Conservation (phyloP, 352 stramenopile species). For the Phytopythium mirpurense region DNA sequence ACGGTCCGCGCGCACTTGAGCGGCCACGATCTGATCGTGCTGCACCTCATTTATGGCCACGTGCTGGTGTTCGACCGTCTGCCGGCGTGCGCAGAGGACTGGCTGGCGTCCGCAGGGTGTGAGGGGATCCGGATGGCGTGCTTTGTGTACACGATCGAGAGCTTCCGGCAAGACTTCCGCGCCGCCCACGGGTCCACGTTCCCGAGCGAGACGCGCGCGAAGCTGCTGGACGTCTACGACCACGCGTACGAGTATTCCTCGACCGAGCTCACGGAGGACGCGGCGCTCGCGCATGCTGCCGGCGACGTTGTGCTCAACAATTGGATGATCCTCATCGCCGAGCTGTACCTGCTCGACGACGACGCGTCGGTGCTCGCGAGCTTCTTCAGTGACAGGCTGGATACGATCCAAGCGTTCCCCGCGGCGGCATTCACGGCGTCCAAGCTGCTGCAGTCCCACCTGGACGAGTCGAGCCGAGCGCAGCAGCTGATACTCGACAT, state of each 20-base stretch:
- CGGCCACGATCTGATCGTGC: not conserved
- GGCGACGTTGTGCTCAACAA: constrained; percentile 29
- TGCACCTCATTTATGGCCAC: constrained; percentile 5
- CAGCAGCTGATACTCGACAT: constrained; percentile 23
- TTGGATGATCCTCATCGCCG: constrained; percentile 30
- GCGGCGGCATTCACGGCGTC: constrained; percentile 21
- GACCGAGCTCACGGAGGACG: not conserved
- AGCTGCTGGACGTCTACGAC: constrained; percentile 15
- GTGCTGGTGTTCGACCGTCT: not conserved
- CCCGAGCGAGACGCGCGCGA: not conserved
- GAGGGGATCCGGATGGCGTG: not conserved
- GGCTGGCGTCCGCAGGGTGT: not conserved
- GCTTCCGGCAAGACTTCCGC: constrained; percentile 1
- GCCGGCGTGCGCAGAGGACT: constrained; percentile 1
- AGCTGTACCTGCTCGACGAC: constrained; percentile 5
- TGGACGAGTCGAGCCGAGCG: constrained; percentile 8
- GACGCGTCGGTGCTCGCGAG: constrained; percentile 8
- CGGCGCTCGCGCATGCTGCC: not conserved
- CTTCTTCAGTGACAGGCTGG: constrained; percentile 23
- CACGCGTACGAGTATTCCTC: constrained; percentile 11
- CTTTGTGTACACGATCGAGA: constrained; percentile 8
- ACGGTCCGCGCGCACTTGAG: not conserved
- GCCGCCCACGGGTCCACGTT: not conserved
- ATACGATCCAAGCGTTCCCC: constrained; percentile 17
- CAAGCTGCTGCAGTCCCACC: constrained; percentile 14